Conservation (phyloP, 2,329 filamentous ascomycete species). For the Microdochium paspali region DNA sequence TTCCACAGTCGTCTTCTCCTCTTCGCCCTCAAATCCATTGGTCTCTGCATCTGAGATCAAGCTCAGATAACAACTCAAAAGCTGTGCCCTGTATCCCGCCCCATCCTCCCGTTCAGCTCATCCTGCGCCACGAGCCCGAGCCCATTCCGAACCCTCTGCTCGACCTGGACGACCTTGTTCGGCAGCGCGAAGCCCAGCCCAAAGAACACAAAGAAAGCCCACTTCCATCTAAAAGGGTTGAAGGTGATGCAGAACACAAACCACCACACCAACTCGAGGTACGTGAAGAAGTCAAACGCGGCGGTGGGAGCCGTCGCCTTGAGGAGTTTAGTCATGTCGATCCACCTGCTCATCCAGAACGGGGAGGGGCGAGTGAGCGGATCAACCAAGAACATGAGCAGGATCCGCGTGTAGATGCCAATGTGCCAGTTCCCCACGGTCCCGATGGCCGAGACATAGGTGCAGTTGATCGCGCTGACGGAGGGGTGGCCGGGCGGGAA, state of each 20-base stretch:
- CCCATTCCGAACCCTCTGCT: conserved; percentile 51
- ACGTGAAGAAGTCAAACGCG: conserved; percentile 86
- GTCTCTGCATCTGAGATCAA: too few relatives aligned
- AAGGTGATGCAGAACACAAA: conserved; percentile 69
- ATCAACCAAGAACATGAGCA: conserved; percentile 80
- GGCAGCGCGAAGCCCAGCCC: conserved; percentile 62
- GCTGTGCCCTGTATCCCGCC: conserved; percentile 20
- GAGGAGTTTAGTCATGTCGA: conserved; percentile 68
- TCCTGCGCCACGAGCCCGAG: conserved; percentile 25
- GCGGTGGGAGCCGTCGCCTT: conserved; percentile 62
- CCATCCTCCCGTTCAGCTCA: conserved; percentile 12
- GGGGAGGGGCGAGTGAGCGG: conserved; percentile 63
- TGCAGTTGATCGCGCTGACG: conserved; percentile 72
- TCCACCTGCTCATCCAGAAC: conserved; percentile 76
- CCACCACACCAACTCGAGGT: conserved; percentile 78
- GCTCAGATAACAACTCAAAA: too few relatives aligned
- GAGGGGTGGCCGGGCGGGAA: conserved; percentile 69
- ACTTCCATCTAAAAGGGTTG: conserved; percentile 88
- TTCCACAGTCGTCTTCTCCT: too few relatives aligned
- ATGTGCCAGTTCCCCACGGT: conserved; percentile 84
- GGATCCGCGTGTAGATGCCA: conserved; percentile 76
- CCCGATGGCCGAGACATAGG: conserved; percentile 71
- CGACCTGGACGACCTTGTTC: conserved; percentile 53
- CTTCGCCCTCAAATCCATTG: neutral
- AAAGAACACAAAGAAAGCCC: conserved; percentile 74